These are phyloP conservation scores for Fusarium multiceps DNA, from an alignment of 2,329 filamentous ascomycete genomes.

Conservation along the genomic window DNA sequence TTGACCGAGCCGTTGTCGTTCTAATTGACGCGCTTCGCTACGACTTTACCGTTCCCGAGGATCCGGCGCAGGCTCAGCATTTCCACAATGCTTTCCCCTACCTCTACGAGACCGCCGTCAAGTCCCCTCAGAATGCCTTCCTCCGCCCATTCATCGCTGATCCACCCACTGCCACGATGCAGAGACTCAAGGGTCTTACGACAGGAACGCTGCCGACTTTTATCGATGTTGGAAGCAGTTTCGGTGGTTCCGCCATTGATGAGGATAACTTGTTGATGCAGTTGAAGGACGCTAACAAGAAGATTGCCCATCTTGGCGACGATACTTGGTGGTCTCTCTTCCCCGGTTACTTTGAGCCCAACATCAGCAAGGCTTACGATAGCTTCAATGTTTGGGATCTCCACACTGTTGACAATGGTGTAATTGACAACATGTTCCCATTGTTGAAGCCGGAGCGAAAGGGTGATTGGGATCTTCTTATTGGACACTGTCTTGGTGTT, in stretches of 20 bases:
- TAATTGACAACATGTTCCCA: conserved; percentile 89
- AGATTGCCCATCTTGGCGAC: conserved; percentile 93
- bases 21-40: conserved; percentile 95
- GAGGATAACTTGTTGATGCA: conserved; percentile 85
- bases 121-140: conserved; percentile 83
- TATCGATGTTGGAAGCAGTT: conserved; percentile 92
- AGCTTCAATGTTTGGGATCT: conserved; percentile 99
- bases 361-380: conserved; percentile 89
- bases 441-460: conserved; percentile 74
- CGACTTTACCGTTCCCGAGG: conserved; percentile 88
- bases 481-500: conserved; percentile 93
- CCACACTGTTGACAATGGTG: conserved; percentile 95
- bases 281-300: conserved; percentile 72
- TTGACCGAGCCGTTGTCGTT: conserved; percentile 90
- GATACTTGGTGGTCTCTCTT: conserved; percentile 97
- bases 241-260: conserved; percentile 93
- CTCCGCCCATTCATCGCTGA: conserved; percentile 96
- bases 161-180: conserved; percentile 91
- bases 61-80: conserved; percentile 53
- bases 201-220: conserved; percentile 96
- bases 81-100: conserved; percentile 92
- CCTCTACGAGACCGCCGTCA: conserved; percentile 82
- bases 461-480: conserved; percentile 89
- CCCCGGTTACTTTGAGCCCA: conserved; percentile 89
- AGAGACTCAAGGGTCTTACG: conserved; percentile 91